Evolutionary conservation across 2,329 filamentous ascomycete species (phyloP).

Genomic region (Alternaria ventricosa): DNA sequence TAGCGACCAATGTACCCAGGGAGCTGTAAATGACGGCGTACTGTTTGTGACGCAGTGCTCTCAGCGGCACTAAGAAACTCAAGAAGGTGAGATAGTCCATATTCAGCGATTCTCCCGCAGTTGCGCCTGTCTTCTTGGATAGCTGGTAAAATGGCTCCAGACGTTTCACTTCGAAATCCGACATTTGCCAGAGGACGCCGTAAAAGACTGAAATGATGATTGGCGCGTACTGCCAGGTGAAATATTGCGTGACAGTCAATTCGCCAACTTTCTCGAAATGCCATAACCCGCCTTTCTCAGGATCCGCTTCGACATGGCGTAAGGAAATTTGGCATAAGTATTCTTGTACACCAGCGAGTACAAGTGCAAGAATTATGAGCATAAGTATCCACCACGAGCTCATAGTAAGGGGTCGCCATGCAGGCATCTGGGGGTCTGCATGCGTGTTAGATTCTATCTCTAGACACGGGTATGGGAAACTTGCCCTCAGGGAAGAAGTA

Average conservation of each 20-base stretch:
- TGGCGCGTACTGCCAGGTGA: constrained; percentile 50
- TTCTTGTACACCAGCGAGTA: constrained; percentile 46
- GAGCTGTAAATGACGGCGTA: constrained; percentile 73
- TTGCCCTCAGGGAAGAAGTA: constrained; percentile 48
- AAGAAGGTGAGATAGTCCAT: constrained; percentile 76
- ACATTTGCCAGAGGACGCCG: constrained; percentile 58
- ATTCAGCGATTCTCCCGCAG: constrained; percentile 65
- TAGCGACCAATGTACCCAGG: constrained; percentile 68
- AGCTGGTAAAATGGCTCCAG: constrained; percentile 58
- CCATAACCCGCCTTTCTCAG: constrained; percentile 33
- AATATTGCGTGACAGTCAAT: constrained; percentile 38
- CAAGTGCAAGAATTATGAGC: constrained; percentile 43
- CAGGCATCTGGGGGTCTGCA: constrained; percentile 48
- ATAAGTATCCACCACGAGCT: constrained; percentile 45
- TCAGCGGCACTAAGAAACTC: constrained; percentile 69
- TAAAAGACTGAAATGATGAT: constrained; percentile 57
- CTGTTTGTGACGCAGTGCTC: constrained; percentile 67
- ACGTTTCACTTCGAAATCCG: constrained; percentile 59
- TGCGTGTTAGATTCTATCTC: background rate
- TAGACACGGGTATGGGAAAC: background rate
- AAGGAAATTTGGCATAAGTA: constrained; percentile 47
- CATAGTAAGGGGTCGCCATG: constrained; percentile 51
- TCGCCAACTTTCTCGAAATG: constrained; percentile 38
- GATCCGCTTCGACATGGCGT: constrained; percentile 21
- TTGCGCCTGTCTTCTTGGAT: constrained; percentile 46